These are phyloP conservation scores for Suhomyces sp. DNA, from an alignment of 805 yeast genomes.

Conservation along the genomic window DNA sequence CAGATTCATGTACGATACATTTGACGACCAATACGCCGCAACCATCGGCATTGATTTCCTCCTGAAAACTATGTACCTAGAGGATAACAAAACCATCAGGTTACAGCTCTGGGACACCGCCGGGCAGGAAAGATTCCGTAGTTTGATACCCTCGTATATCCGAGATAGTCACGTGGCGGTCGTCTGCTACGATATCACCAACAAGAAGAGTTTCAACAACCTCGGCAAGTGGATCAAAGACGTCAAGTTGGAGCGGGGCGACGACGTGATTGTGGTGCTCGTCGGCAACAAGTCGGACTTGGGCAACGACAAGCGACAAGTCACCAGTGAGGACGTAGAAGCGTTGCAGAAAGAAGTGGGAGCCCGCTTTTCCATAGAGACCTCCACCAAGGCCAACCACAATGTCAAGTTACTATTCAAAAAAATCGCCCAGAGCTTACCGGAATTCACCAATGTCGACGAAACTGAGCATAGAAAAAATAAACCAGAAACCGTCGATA, in stretches of 20 bases:
- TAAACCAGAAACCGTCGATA: conserved; percentile 37
- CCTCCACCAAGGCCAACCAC: conserved; percentile 92
- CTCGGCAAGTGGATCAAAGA: conserved; percentile 92
- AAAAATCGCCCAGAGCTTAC: conserved; percentile 85
- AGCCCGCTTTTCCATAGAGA: conserved; percentile 82
- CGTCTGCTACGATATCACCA: conserved; percentile 90
- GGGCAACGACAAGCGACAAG: conserved; percentile 68
- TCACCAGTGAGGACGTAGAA: conserved; percentile 82
- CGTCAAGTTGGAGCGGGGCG: conserved; percentile 89
- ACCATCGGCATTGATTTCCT: conserved; percentile 96
- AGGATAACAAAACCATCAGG: conserved; percentile 86
- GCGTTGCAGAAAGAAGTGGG: conserved; percentile 66
- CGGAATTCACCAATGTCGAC: conserved; percentile 53
- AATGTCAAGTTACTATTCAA: conserved; percentile 88
- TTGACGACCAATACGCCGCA: conserved; percentile 94
- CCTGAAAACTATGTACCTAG: conserved; percentile 74
- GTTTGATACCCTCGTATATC: conserved; percentile 91
- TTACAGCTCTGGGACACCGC: conserved; percentile 98
- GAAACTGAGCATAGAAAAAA: conserved; percentile 15
- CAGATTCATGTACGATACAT: conserved; percentile 97
- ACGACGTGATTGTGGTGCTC: conserved; percentile 80
- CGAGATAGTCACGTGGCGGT: conserved; percentile 97
- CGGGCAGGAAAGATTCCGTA: conserved; percentile 94
- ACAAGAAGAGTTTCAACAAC: conserved; percentile 76
- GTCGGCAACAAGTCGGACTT: conserved; percentile 93